Evolutionary conservation across 495 filamentous ascomycete species (phyloP), one percentile per base, ranked within the genome.

Genomic region (Neurospora sp.): DNA sequence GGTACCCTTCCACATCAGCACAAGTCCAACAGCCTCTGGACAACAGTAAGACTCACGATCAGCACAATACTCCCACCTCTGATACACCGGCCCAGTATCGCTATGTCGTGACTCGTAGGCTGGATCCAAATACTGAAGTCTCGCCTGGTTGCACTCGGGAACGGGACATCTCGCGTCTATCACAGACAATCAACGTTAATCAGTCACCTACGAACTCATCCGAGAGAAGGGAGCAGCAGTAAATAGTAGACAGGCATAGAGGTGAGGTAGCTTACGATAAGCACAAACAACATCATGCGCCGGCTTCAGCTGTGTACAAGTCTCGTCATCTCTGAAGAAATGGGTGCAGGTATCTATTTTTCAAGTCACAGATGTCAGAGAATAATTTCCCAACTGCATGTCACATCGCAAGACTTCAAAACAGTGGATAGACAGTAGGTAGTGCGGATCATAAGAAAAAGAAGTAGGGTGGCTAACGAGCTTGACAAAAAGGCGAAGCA

Each of bases 91-190:
- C 24, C 73, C 38, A 37, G 71, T 34, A 4, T 73, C 72, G 21
- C 24, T 28, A 59, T 59, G 48, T 11, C 66, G 28, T 4, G 74
- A 42, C 31, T 78, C 77, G 54, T 71, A 77, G 70, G 72, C 72
- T 2, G 78, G 70, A 10, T 80, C 76, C 5, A 79, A 74, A 37
- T 71, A 78, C 71, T 80, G 78, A 9, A 62, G 74, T 19, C 74
- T 73, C 24, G 77, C 77, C 59, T 76, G 76, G 36, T 38, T 71
- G 72, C 78, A 80, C 21, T 78, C 73, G 7, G 39, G 40, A 5
- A 79, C 62, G 28, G 77, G 73, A 45, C 78, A 80, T 72, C 54
- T 72, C 13, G 73, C 72, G 39, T 80, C 78, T 79, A 43, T 19
- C 24, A 31, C 6, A 62, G 19, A 45, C 3, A n/a, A n/a, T 21